Evolutionary conservation across 345 rosid genomes (phyloP).

Genomic region (Rhodamnia rubescens): DNA sequence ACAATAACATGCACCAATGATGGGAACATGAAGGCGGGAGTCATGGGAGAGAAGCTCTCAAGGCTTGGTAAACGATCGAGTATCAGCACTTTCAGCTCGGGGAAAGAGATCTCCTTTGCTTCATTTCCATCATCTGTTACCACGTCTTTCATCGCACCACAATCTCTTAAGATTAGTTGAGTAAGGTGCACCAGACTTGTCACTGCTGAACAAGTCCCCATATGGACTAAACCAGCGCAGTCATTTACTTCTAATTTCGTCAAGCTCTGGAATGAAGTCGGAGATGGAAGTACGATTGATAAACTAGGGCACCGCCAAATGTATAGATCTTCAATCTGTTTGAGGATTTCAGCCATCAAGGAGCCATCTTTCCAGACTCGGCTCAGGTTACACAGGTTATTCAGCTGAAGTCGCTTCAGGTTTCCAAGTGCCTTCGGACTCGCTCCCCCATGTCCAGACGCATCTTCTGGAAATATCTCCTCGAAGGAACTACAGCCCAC

Average conservation of each 20-base stretch:
- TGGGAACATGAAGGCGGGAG: not conserved
- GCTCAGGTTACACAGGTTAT: not conserved
- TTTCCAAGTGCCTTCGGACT: not conserved
- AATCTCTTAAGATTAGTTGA: fast-evolving
- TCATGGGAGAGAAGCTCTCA: not conserved
- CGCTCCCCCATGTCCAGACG: not conserved
- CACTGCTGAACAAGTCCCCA: not conserved
- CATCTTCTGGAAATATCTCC: too few species aligned
- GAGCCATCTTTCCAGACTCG: not conserved
- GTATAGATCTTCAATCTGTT: too few species aligned
- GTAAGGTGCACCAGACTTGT: not conserved
- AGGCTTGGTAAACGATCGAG: not conserved
- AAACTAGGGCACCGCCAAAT: not conserved
- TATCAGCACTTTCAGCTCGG: not conserved
- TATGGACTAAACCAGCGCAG: not conserved
- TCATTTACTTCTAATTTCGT: fast-evolving
- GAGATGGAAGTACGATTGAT: not conserved
- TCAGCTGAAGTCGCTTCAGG: fast-evolving
- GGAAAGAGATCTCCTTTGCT: not conserved
- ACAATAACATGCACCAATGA: fast-evolving
- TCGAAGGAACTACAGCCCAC: too few species aligned
- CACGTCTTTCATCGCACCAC: not conserved
- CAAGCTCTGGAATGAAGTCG: not conserved
- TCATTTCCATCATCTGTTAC: not conserved
- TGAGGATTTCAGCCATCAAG: not conserved